Conservation (phyloP, 2,329 filamentous ascomycete genomes). For the Penicillium hordei region DNA sequence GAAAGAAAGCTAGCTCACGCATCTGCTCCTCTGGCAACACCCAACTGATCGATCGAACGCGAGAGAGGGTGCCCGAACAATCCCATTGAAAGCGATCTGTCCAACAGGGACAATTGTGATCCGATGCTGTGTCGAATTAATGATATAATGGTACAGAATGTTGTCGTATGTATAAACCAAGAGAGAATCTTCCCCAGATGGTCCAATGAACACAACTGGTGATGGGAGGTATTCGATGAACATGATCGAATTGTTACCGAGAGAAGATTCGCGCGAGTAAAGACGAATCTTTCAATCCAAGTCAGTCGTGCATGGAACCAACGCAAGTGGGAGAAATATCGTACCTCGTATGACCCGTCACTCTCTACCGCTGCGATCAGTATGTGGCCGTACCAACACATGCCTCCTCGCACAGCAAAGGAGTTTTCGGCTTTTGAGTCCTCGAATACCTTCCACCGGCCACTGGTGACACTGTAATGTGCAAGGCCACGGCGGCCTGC, state of each 20-base stretch:
- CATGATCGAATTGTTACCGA: slow-evolving; percentile 71
- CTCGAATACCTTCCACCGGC: slow-evolving; percentile 92
- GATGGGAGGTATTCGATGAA: slow-evolving; percentile 76
- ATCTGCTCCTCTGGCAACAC: slow-evolving; percentile 89
- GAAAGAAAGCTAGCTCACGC: slow-evolving; percentile 48
- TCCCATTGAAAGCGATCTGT: slow-evolving; percentile 95
- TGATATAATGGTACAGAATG: slow-evolving; percentile 89
- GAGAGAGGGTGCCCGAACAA: slow-evolving; percentile 86
- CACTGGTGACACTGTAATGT: slow-evolving; percentile 92
- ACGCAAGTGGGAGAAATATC: slow-evolving; percentile 1
- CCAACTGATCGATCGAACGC: slow-evolving; percentile 93
- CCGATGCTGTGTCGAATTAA: slow-evolving; percentile 67
- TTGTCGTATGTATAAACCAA: slow-evolving; percentile 98
- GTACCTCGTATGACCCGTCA: slow-evolving; percentile 71
- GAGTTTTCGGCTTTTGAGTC: slow-evolving; percentile 80
- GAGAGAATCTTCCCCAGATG: slow-evolving; percentile 89
- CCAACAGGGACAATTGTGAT: slow-evolving; percentile 88
- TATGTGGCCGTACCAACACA: slow-evolving; percentile 99
- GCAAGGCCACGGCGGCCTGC: slow-evolving; percentile 89
- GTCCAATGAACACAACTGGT: slow-evolving; percentile 84
- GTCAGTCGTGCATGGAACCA: slow-evolving; percentile 8
- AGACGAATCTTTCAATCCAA: slow-evolving; percentile 64
- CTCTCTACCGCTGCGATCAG: slow-evolving; percentile 90
- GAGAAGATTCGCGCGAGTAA: slow-evolving; percentile 79
- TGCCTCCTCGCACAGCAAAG: slow-evolving; percentile 88